Percentiles rank a stretch among this genome's conserved stretches.
phyloP scores from a whole-genome alignment of 2,329 filamentous ascomycete species.

The Neurospora sp. region DNA sequence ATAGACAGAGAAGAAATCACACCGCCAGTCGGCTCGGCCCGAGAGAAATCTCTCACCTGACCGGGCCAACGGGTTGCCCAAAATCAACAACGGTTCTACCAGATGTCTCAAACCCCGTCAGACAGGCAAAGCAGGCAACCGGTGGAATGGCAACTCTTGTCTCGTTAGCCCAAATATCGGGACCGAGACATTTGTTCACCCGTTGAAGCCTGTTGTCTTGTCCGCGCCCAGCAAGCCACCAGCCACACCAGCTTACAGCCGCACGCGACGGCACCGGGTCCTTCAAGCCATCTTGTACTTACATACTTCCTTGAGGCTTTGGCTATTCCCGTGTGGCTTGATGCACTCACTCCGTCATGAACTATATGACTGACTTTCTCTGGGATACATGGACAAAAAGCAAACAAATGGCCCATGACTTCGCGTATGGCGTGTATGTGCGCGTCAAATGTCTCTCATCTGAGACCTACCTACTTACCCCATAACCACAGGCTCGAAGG shows the following conservation, averaged over 20 bases:
- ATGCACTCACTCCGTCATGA: not conserved
- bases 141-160: not conserved
- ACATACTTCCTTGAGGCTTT: not conserved
- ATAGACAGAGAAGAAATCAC: not conserved
- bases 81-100: not conserved
- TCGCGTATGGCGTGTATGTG: not conserved
- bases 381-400: not conserved
- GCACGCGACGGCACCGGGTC: not conserved
- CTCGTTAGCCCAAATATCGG: not conserved
- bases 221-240: not conserved
- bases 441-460: not conserved
- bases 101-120: not conserved
- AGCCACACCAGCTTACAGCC: not conserved
- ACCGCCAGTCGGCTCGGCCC: not conserved
- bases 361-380: not conserved
- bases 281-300: not conserved
- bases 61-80: not conserved
- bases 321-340: not conserved
- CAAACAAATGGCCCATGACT: not conserved
- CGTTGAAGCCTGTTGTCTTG: not conserved
- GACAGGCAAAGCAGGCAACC: not conserved
- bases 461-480: not conserved
- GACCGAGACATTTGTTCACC: not conserved
- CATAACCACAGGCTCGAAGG: not conserved
- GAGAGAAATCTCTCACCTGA: not conserved